Evolutionary conservation across 345 rosid genomes (phyloP).

Genomic region (Murraya paniculata): DNA sequence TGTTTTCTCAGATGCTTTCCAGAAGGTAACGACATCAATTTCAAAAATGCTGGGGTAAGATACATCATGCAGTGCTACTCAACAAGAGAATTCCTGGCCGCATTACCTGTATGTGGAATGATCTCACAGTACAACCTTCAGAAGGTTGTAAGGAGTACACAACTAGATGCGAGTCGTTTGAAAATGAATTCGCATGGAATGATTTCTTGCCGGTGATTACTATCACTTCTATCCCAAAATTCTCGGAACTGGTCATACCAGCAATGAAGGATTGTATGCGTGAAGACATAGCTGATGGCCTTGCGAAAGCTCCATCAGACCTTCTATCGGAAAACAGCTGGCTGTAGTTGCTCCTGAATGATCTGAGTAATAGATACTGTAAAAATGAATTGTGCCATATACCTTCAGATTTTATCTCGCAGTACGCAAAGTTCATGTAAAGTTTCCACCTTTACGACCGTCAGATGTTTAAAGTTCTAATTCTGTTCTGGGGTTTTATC

Average conservation of each 20-base stretch:
- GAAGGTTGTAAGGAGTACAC: slow-evolving; percentile 23
- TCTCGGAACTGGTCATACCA: slow-evolving; percentile 38
- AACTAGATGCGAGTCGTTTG: slow-evolving; percentile 14
- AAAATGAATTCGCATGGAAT: slow-evolving; percentile 38
- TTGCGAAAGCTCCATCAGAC: slow-evolving; percentile 48
- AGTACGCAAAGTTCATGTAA: too few species aligned
- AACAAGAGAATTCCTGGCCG: too few species aligned
- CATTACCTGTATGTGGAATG: too few species aligned
- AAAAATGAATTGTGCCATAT: neutral
- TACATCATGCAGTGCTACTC: too few species aligned
- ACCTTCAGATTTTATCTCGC: too few species aligned
- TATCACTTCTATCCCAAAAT: slow-evolving; percentile 30
- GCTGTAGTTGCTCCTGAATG: slow-evolving; percentile 37
- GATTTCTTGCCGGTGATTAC: slow-evolving; percentile 33
- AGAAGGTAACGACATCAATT: slow-evolving; percentile 55
- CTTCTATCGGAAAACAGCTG: slow-evolving; percentile 46
- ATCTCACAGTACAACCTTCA: too few species aligned
- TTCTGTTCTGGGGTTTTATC: too few species aligned
- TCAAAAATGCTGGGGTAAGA: too few species aligned
- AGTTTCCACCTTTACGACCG: too few species aligned
- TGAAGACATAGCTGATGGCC: slow-evolving; percentile 54
- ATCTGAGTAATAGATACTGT: neutral
- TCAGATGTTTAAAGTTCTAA: too few species aligned
- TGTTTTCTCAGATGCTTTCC: slow-evolving; percentile 37
- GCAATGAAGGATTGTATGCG: slow-evolving; percentile 36